A percentile compares a stretch with the other conserved stretches of the same genome.
Evolutionary conservation across 2,329 filamentous ascomycete species (phyloP).

Genomic region (Sphaerulina vaccinii): DNA sequence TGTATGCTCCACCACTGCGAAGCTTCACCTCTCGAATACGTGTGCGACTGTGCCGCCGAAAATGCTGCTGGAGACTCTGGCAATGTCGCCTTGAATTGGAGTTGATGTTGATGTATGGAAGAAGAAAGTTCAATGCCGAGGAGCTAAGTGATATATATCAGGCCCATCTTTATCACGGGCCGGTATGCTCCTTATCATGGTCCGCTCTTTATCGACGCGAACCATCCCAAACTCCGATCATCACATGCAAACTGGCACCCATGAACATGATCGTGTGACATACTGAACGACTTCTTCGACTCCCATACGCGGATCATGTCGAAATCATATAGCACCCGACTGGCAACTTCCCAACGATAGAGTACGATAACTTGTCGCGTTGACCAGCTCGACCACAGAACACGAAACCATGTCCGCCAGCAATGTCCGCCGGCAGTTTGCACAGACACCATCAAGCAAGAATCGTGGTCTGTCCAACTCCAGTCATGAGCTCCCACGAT

Average conservation of each 20-base stretch:
- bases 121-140: not conserved
- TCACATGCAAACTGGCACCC: not conserved
- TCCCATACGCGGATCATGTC: not conserved
- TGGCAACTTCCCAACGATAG: not conserved
- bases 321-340: not conserved
- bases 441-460: conserved; percentile 28
- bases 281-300: not conserved
- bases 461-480: conserved; percentile 24
- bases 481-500: conserved; percentile 34
- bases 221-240: too few species aligned
- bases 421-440: conserved; percentile 35
- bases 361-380: not conserved
- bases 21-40: too few species aligned
- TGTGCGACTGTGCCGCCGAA: too few species aligned
- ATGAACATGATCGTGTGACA: not conserved
- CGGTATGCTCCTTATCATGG: not conserved
- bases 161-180: not conserved
- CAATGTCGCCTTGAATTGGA: too few species aligned
- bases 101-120: not conserved
- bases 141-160: not conserved
- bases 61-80: too few species aligned
- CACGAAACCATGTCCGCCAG: conserved; percentile 16
- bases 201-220: not conserved
- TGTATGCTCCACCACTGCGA: too few species aligned
- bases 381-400: not conserved